Evolutionary conservation across 106 monocot species (phyloP).

Genomic region (Amphibolis antarctica): DNA sequence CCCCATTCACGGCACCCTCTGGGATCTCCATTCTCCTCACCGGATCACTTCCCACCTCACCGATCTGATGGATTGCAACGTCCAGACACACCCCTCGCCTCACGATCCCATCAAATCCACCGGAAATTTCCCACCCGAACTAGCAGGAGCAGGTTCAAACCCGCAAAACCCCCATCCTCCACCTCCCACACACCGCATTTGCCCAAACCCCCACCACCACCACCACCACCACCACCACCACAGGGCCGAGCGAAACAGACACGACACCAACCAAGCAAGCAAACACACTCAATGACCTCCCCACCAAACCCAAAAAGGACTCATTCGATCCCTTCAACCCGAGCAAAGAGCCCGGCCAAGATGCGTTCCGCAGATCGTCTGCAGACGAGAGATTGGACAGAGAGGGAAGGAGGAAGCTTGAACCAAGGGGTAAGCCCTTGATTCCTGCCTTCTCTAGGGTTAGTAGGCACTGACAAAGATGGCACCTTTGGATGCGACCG

Average conservation of each 20-base stretch:
- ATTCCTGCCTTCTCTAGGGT: background rate
- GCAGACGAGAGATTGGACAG: background rate
- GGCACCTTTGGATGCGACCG: background rate
- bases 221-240: too few relatives aligned
- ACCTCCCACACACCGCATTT: background rate
- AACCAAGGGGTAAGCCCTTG: background rate
- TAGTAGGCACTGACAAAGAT: conserved; percentile 10
- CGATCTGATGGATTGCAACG: background rate
- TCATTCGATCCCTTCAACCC: background rate
- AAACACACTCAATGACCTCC: too few relatives aligned
- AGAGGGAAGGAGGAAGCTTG: background rate
- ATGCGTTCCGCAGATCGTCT: background rate
- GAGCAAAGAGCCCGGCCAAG: background rate
- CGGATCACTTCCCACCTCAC: background rate
- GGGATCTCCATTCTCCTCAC: background rate
- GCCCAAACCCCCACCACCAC: too few relatives aligned
- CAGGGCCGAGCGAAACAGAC: too few relatives aligned
- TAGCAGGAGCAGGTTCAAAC: background rate
- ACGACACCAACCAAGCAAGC: too few relatives aligned
- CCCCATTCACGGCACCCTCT: conserved; percentile 25
- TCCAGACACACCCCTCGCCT: background rate
- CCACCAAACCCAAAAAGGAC: too few relatives aligned
- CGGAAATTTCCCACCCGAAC: background rate
- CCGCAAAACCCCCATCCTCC: too few relatives aligned
- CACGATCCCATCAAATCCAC: background rate